phyloP scores from a whole-genome alignment of 2,329 filamentous ascomycete genomes.

The Hysterium pulicare region DNA sequence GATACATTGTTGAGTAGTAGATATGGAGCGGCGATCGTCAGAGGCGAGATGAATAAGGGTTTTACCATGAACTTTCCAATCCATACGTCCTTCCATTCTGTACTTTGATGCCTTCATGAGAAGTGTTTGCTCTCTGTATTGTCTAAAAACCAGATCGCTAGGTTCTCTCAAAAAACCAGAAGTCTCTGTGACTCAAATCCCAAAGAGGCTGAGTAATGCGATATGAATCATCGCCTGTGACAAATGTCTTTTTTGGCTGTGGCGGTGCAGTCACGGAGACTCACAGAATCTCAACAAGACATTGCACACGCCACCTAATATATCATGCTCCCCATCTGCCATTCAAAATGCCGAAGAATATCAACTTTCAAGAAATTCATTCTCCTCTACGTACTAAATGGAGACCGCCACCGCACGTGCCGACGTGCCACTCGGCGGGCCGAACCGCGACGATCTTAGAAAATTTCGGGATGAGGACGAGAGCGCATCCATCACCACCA shows the following conservation, averaged over 20 bases:
- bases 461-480: background rate
- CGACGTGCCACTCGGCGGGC: background rate
- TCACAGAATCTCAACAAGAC: background rate
- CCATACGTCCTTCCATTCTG: no score
- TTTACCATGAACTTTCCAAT: no score
- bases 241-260: background rate
- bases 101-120: no score
- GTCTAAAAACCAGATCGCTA: no score
- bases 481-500: background rate
- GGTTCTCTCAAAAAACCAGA: no score
- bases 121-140: no score
- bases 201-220: conserved; percentile 1
- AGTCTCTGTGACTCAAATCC: no score
- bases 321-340: background rate
- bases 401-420: background rate
- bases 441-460: conserved; percentile 1
- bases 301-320: background rate
- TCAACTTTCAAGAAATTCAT: background rate
- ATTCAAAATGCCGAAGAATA: background rate
- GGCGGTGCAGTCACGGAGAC: background rate
- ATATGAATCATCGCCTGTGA: conserved; percentile 2
- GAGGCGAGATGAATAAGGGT: no score
- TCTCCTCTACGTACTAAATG: background rate
- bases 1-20: no score
- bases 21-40: no score